Evolutionary conservation across 495 filamentous ascomycete species (phyloP), one percentile per base, ranked within the genome.

Genomic region (Penicillium alfredii): DNA sequence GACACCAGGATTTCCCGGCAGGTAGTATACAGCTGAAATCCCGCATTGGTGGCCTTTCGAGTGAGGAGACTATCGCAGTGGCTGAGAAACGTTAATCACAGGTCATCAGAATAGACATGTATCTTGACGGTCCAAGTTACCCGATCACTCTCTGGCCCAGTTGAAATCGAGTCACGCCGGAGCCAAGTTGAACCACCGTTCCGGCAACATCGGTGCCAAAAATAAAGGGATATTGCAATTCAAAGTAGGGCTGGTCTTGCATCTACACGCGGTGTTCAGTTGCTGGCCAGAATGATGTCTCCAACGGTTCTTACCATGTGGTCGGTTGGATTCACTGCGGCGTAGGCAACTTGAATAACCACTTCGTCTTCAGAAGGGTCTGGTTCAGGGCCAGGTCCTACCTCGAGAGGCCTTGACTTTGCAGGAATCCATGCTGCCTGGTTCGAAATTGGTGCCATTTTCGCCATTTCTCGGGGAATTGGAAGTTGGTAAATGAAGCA

Each of bases 181-280:
- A 31, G 6, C 69, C 69, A 2, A 66, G 51, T 34, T 59, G 44
- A 22, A 49, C 49, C 16, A 73, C 45, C 11, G 55, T 51, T 10
- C 69, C 69, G 10, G 68, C 63, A 9, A 63, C 60, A 38, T 73
- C 68, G 15, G 45, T 47, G 12, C 68, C 69, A 7, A 63, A 35
- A 8, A 65, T 51, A 20, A 25, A 38, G 4, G 46, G 46, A n/a
- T 45, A 49, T 13, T 22, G 19, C 4, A 30, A 8, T 7, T 20
- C 15, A 13, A 20, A 30, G 4, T 0, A 8, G 8, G 36, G 19
- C 5, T 6, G 19, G 3, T 35, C 26, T 41, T 46, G 43, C 8
- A 40, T 1, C 42, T 45, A 23, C n/a, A n/a, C n/a, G n/a, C n/a
- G n/a, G n/a, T n/a, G n/a, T n/a, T n/a, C n/a, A n/a, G n/a, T n/a